Evolutionary conservation across 2,329 filamentous ascomycete genomes (phyloP), one percentile per base, ranked within the genome.

Genomic region (Cytospora piceicola): DNA sequence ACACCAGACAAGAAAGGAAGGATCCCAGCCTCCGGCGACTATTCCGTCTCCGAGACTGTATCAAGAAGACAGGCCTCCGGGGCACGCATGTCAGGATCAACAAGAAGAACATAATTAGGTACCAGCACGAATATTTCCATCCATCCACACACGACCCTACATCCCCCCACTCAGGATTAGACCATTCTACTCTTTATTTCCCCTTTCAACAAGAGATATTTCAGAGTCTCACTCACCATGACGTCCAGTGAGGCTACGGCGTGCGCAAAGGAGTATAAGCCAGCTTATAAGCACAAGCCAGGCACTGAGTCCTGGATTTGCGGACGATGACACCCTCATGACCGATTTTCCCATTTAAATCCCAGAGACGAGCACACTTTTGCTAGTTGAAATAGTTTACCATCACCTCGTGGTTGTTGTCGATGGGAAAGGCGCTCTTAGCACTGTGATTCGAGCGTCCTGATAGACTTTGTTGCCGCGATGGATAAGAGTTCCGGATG

Each of bases 91-190:
- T 93, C 90, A 1, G 90, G 93, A 78, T 93, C 90, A 73, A 93
- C 90, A 67, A 94, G 79, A 36, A 91, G 80, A 67, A 94, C 92
- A 76, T 93, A 94, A 77, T 96, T 92, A n/a, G n/a, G n/a, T n/a
- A 64, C 93, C 93, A 27, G 96, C 82, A 60, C 92, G 91, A 71
- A 96, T 90, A 76, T 95, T 93, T 68, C 92, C 93, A 73, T 93
- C 91, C 22, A 92, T 92, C 90, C 90, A 91, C 32, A 90, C 90
- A 32, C 89, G 86, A 22, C 88, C 87, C 64, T 91, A 83, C 30
- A 58, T 63, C 58, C 88, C 85, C 66, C 90, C 84, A 70, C 86
- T 84, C 52, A 94, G 82, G 67, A 11, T 32, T 8, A n/a, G 2
- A 34, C 11, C 7, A 22, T 9, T 27, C 56, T 34, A 62, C 62